A percentile compares a stretch with the other conserved stretches of the same genome.
Conservation (phyloP, 371 early-diverging fungal genomes). For the Mucor piriformis region DNA sequence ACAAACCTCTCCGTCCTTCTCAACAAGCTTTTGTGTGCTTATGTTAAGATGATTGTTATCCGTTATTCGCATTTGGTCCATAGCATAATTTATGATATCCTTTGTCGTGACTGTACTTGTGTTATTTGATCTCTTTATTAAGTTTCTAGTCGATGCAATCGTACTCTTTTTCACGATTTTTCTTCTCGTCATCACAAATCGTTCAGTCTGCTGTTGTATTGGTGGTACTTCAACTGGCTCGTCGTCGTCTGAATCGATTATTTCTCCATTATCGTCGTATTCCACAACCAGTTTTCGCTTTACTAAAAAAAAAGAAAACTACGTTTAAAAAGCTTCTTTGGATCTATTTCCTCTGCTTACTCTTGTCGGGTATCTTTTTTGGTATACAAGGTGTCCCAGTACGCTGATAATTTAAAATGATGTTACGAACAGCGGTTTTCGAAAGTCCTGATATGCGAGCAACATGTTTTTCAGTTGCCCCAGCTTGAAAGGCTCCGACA, state of each 20-base stretch:
- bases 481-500: slow-evolving; percentile 51
- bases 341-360: too few relatives aligned
- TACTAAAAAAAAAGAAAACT: slow-evolving; percentile 29
- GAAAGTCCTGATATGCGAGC: slow-evolving; percentile 51
- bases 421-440: slow-evolving; percentile 48
- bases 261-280: slow-evolving; percentile 50
- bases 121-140: background rate
- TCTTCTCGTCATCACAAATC: background rate
- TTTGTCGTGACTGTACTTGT: slow-evolving; percentile 10
- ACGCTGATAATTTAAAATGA: slow-evolving; percentile 42
- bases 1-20: background rate
- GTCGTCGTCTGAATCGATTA: slow-evolving; percentile 37
- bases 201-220: background rate
- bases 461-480: slow-evolving; percentile 46
- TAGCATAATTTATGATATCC: slow-evolving; percentile 19
- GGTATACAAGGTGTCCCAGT: slow-evolving; percentile 48
- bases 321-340: too few relatives aligned
- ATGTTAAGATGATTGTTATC: background rate
- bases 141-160: background rate
- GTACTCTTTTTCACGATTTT: slow-evolving; percentile 1
- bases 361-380: slow-evolving; percentile 37
- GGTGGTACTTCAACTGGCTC: slow-evolving; percentile 17
- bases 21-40: background rate
- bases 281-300: slow-evolving; percentile 47
- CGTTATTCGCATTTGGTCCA: slow-evolving; percentile 22